Percentiles rank a stretch among this genome's conserved stretches.
Conservation (phyloP, 495 filamentous ascomycete species). For the Barbatosphaeria neglecta region DNA sequence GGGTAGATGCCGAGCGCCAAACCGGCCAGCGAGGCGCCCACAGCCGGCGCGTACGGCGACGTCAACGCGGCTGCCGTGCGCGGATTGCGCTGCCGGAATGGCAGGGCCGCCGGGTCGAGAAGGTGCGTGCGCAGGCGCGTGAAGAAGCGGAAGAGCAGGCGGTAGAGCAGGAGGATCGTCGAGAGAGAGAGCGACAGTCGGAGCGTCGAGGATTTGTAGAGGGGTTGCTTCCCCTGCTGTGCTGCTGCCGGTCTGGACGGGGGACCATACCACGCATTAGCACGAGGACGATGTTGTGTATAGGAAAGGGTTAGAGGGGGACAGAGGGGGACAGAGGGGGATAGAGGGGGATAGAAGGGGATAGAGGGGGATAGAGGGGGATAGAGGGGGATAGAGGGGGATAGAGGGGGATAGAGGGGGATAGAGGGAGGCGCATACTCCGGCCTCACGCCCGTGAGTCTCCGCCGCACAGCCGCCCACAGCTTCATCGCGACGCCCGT, state of each 20-base stretch:
- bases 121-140: constrained; percentile 65
- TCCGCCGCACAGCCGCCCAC: constrained; percentile 46
- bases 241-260: constrained; percentile 2
- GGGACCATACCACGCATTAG: too few species aligned
- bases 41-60: constrained; percentile 69
- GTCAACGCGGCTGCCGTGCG: constrained; percentile 60
- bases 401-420: too few species aligned
- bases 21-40: constrained; percentile 79
- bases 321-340: too few species aligned
- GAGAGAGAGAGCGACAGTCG: constrained; percentile 73
- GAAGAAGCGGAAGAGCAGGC: constrained; percentile 85
- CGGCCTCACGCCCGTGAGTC: constrained; percentile 31
- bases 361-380: too few species aligned
- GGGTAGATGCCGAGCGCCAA: constrained; percentile 72
- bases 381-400: too few species aligned
- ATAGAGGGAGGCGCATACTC: too few species aligned
- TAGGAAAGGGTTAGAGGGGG: too few species aligned
- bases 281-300: too few species aligned
- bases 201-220: constrained; percentile 59
- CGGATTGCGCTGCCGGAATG: constrained; percentile 77
- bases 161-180: constrained; percentile 73
- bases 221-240: constrained; percentile 30
- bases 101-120: constrained; percentile 56
- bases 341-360: too few species aligned
- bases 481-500: constrained; percentile 59